A percentile compares a stretch with the other conserved stretches of the same genome.
phyloP scores from a whole-genome alignment of 805 yeast genomes.

The Lipomyces sp. region DNA sequence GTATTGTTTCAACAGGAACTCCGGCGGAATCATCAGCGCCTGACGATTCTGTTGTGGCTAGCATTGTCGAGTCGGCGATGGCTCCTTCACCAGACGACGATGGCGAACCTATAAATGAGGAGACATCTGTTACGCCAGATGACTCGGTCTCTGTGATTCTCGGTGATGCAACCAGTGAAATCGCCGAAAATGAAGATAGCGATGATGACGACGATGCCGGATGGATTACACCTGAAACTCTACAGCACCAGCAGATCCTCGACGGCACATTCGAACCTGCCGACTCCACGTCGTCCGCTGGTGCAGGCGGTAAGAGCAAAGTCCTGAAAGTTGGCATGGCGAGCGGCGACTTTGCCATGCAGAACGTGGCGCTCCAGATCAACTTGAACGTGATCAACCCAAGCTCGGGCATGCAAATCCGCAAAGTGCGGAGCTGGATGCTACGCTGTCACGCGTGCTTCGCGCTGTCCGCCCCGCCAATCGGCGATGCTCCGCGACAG shows the following conservation, averaged over 20 bases:
- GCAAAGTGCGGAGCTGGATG: conserved; percentile 86
- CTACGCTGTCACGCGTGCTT: conserved; percentile 97
- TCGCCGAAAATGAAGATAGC: conserved; percentile 40
- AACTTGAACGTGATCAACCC: conserved; percentile 84
- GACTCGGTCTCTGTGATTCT: conserved; percentile 3
- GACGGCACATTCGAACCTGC: conserved; percentile 43
- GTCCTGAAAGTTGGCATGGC: conserved; percentile 77
- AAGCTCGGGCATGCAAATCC: conserved; percentile 78
- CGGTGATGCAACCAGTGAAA: conserved; percentile 26
- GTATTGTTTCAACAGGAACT: not conserved
- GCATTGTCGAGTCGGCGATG: not conserved
- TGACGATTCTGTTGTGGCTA: conserved; percentile 2
- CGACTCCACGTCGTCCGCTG: conserved; percentile 45
- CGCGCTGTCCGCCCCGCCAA: conserved; percentile 70
- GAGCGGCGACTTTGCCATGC: conserved; percentile 96
- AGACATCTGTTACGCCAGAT: not conserved
- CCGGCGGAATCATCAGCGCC: not conserved
- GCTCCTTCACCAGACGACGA: not conserved
- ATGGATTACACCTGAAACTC: conserved; percentile 91
- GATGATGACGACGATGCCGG: conserved; percentile 79
- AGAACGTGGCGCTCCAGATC: conserved; percentile 87
- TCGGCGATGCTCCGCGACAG: conserved; percentile 66
- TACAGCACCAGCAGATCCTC: conserved; percentile 59
- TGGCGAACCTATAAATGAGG: not conserved
- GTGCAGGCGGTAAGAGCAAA: conserved; percentile 43